These are phyloP conservation scores for Angomonas ambiguus DNA, from an alignment of 208 protist genomes.

Conservation along the genomic window DNA sequence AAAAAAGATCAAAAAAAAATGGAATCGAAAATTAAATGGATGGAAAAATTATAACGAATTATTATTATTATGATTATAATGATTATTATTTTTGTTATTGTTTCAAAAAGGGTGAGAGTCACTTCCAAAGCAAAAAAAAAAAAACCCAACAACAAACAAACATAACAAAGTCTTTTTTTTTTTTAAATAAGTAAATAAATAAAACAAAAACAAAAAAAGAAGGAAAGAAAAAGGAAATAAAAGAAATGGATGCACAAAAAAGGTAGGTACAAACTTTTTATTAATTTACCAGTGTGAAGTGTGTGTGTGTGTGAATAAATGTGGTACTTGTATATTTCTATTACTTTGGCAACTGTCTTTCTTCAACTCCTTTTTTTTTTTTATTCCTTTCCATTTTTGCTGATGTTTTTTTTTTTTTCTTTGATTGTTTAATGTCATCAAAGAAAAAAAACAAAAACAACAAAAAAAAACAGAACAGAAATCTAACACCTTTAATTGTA, in stretches of 20 bases:
- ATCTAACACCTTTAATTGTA: background rate
- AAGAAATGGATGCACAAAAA: background rate
- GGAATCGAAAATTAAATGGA: too few species aligned
- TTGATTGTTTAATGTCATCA: background rate
- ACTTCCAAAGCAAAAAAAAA: background rate
- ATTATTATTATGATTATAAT: too few species aligned
- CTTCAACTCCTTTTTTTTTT: slow-evolving; percentile 12
- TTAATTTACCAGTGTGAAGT: too few species aligned
- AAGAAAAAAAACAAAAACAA: slow-evolving; percentile 1
- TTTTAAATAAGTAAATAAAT: background rate
- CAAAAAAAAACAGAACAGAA: too few species aligned
- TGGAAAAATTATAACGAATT: too few species aligned
- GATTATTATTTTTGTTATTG: background rate
- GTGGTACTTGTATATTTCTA: too few species aligned
- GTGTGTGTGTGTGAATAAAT: too few species aligned
- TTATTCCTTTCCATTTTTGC: background rate
- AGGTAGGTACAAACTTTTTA: too few species aligned
- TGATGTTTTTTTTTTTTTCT: slow-evolving; percentile 12
- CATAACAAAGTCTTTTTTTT: background rate
- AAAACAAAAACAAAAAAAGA: background rate
- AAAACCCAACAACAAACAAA: background rate
- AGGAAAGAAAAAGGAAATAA: background rate
- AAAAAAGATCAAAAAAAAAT: slow-evolving; percentile 2
- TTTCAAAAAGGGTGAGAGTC: too few species aligned
- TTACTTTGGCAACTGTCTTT: background rate